phyloP scores from a whole-genome alignment of 2,329 filamentous ascomycete genomes.

The Daldinia eschscholtzii region DNA sequence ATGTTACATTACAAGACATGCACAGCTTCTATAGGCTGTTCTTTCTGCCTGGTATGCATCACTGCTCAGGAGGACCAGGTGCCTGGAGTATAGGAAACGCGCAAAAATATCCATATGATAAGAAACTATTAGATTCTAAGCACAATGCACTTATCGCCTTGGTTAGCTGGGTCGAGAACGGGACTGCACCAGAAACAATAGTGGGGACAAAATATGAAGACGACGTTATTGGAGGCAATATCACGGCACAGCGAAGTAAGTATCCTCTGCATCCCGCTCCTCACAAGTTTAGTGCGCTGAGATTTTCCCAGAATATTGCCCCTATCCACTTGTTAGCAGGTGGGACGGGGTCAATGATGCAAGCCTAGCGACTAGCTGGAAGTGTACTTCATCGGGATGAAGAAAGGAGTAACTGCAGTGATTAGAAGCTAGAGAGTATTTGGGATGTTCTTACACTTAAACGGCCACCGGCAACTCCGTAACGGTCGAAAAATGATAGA shows the following conservation, averaged over 20 bases:
- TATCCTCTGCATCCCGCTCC: background rate
- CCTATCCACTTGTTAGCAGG: background rate
- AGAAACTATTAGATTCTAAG: background rate
- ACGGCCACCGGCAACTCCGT: no score
- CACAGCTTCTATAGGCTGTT: background rate
- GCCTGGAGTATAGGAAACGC: conserved; percentile 1
- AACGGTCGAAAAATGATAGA: no score
- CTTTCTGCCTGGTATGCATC: background rate
- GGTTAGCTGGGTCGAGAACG: background rate
- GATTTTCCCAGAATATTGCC: background rate
- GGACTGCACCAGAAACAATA: background rate
- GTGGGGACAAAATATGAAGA: background rate
- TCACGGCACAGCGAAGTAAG: background rate
- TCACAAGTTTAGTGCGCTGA: background rate
- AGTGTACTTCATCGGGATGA: background rate
- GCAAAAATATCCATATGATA: background rate
- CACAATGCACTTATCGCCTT: conserved; percentile 3
- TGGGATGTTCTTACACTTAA: background rate
- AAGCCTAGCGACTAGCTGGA: conserved; percentile 1
- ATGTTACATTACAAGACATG: background rate
- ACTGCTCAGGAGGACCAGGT: background rate
- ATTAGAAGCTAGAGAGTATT: background rate
- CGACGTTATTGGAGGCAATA: background rate
- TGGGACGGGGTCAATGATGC: background rate
- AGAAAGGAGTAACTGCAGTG: background rate